A percentile compares a stretch with the other conserved stretches of the same genome.
These are phyloP conservation scores for Cerioporus squamosus DNA, from an alignment of 1,284 basidiomycete genomes.

Conservation along the genomic window DNA sequence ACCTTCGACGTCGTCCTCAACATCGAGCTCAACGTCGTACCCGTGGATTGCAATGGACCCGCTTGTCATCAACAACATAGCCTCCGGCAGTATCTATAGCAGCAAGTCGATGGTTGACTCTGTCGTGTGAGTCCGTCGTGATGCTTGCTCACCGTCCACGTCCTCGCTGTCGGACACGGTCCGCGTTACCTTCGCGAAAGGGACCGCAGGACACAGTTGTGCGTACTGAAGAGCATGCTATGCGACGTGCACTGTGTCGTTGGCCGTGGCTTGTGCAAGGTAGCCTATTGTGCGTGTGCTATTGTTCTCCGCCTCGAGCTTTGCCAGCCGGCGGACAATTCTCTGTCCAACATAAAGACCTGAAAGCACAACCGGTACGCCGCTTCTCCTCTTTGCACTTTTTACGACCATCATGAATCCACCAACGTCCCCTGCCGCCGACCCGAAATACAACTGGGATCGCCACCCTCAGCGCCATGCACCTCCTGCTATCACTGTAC, in stretches of 20 bases:
- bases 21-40: too few species aligned
- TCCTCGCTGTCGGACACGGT: too few species aligned
- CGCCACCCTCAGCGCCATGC: conserved; percentile 27
- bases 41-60: too few species aligned
- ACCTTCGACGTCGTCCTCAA: too few species aligned
- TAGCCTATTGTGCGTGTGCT: conserved; percentile 17
- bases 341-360: conserved; percentile 9
- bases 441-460: conserved; percentile 23
- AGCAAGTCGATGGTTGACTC: too few species aligned
- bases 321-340: conserved; percentile 4
- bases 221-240: not conserved
- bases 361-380: not conserved
- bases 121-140: too few species aligned
- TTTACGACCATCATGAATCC: conserved; percentile 11
- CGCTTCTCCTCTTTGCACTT: conserved; percentile 6
- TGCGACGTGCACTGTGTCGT: not conserved
- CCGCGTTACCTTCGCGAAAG: too few species aligned
- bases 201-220: not conserved
- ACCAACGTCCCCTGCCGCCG: not conserved
- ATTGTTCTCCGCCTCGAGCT: conserved; percentile 21
- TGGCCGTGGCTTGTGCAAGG: not conserved
- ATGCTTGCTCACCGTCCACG: too few species aligned
- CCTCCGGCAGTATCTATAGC: too few species aligned
- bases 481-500: conserved; percentile 29
- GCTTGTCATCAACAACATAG: too few species aligned